Evolutionary conservation across 208 protist genomes (phyloP), one percentile per base, ranked within the genome.

Genomic region (Crithidia expoeki): DNA sequence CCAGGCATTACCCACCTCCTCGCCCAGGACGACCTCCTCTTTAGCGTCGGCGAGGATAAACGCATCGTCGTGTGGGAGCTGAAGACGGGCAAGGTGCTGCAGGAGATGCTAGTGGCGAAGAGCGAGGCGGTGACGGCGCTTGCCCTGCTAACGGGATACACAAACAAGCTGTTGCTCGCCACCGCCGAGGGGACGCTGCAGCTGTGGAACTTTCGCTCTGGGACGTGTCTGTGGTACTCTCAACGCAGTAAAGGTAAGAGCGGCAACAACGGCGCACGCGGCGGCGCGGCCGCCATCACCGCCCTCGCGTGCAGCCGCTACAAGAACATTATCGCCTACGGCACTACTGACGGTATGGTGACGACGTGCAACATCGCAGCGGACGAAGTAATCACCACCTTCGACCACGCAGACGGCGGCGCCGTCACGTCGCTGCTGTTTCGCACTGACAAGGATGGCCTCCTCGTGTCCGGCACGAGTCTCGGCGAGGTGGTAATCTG

Each of bases 141-240:
- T 19, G 64, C 74, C 19, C 56, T 93, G 38, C 85, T 82, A 23
- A 56, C 79, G 16, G 85, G 86, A 23, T 97, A 96, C 80, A 81
- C 70, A 4, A 96, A 96, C 74, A 97, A 96, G 74, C 72, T 97
- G 34, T 74, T 97, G 10, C 67, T 94, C 47, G 73, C 73, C n/a
- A 96, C 90, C 1, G 76, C 76, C 55, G 78, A 94, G 57, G 94
- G 94, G 19, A 65, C 76, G 14, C 69, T 97, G 56, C 86, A 95
- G 42, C 68, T 97, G 44, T 96, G 85, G 81, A 97, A 97, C 79
- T 96, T 93, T 80, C 81, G 81, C 66, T 92, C 73, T 14, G 91
- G 88, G n/a, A 55, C 61, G 57, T 86, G 84, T 50, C 50, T 97
- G 52, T 94, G 87, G 86, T 80, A 88, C 71, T 57, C 67, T 4